phyloP scores from a whole-genome alignment of 148 eudicot species.

The Rhododendron griersonianum region DNA sequence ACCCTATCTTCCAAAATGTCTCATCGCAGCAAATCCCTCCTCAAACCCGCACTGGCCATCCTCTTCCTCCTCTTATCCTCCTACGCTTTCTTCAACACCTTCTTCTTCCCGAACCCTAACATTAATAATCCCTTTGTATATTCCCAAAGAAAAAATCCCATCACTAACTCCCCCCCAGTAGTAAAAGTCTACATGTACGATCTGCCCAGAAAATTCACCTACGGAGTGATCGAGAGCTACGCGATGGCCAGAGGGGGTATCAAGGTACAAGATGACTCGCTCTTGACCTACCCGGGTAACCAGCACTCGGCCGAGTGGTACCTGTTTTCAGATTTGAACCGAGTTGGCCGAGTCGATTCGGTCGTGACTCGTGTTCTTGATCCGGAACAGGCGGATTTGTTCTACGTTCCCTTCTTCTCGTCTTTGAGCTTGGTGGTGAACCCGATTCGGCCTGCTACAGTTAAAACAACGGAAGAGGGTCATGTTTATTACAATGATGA shows the following conservation, averaged over 20 bases:
- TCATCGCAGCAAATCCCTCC: conserved; percentile 19
- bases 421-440: conserved; percentile 78
- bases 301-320: conserved; percentile 96
- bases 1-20: conserved; percentile 15
- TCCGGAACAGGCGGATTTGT: conserved; percentile 80
- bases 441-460: conserved; percentile 36
- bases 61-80: conserved; percentile 23
- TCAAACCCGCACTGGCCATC: conserved; percentile 33
- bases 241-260: conserved; percentile 43
- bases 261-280: conserved; percentile 19
- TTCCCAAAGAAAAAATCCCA: neutral
- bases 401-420: conserved; percentile 91
- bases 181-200: conserved; percentile 72
- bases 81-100: conserved; percentile 31
- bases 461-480: neutral
- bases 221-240: conserved; percentile 87
- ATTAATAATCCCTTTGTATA: neutral
- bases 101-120: conserved; percentile 15
- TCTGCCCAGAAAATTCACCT: conserved; percentile 69
- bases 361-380: conserved; percentile 57
- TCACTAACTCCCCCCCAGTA: neutral
- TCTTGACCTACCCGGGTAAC: conserved; percentile 74
- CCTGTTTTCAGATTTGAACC: conserved; percentile 50
- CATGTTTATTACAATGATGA: conserved; percentile 52
- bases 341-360: conserved; percentile 32